These are phyloP conservation scores for Blastobotrys indianensis DNA, from an alignment of 1,139 yeast species.

Conservation along the genomic window DNA sequence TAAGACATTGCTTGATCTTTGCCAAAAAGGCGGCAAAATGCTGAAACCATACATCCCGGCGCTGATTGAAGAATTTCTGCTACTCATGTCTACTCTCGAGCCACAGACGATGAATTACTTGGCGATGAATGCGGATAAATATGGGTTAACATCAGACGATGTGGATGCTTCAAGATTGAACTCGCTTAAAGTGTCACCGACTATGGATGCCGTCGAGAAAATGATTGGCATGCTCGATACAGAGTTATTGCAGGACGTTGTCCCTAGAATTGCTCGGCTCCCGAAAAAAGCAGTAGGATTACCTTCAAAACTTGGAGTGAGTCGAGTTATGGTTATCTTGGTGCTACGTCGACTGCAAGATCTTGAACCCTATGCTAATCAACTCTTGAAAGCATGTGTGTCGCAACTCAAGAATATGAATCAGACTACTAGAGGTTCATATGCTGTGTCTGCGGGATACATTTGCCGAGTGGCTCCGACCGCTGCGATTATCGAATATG, in stretches of 20 bases:
- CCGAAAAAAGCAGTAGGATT: slow-evolving; percentile 74
- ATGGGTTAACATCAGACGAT: slow-evolving; percentile 61
- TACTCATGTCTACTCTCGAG: slow-evolving; percentile 78
- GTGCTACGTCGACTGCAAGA: slow-evolving; percentile 52
- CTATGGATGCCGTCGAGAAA: slow-evolving; percentile 81
- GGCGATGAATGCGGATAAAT: slow-evolving; percentile 83
- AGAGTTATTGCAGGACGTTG: slow-evolving; percentile 45
- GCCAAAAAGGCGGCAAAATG: slow-evolving; percentile 55
- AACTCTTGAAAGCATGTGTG: slow-evolving; percentile 51
- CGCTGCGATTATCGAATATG: slow-evolving; percentile 51
- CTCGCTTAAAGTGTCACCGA: slow-evolving; percentile 73
- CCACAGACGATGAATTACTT: slow-evolving; percentile 87
- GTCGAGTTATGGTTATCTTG: slow-evolving; percentile 65
- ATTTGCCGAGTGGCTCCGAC: slow-evolving; percentile 57
- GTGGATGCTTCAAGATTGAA: slow-evolving; percentile 75
- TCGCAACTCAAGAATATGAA: slow-evolving; percentile 65
- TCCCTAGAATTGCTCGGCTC: slow-evolving; percentile 43
- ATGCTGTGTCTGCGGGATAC: slow-evolving; percentile 78
- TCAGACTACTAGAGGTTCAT: slow-evolving; percentile 66
- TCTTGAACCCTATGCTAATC: slow-evolving; percentile 56
- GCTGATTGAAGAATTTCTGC: slow-evolving; percentile 61
- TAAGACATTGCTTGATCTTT: slow-evolving; percentile 62
- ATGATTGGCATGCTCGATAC: slow-evolving; percentile 43
- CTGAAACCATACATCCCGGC: slow-evolving; percentile 65
- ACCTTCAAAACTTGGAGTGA: slow-evolving; percentile 86